phyloP scores from a whole-genome alignment of 2,329 filamentous ascomycete species.

The Phoma herbarum region DNA sequence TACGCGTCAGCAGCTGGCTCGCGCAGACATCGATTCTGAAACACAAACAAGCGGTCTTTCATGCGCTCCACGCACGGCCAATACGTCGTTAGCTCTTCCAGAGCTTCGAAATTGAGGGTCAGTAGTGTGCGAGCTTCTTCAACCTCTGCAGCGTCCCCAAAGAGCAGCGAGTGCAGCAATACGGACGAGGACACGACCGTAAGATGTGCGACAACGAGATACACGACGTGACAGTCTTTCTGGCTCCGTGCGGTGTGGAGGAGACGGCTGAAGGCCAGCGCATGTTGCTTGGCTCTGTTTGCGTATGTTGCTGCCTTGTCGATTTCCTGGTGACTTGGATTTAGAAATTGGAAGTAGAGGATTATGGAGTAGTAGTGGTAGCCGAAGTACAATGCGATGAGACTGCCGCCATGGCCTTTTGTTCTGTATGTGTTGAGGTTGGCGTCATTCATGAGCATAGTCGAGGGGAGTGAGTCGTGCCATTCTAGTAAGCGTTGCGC shows the following conservation, averaged over 20 bases:
- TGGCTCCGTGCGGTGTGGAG: not conserved
- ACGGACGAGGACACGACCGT: not conserved
- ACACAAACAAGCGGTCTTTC: not conserved
- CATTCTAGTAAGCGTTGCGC: not conserved
- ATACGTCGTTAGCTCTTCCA: not conserved
- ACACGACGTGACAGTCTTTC: not conserved
- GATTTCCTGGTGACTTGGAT: not conserved
- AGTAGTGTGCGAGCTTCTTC: not conserved
- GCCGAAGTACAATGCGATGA: not conserved
- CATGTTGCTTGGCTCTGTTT: not conserved
- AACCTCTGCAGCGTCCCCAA: not conserved
- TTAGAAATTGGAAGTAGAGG: not conserved
- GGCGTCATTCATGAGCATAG: not conserved
- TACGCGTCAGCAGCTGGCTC: not conserved
- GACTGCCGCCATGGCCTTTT: not conserved
- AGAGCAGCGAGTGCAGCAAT: not conserved
- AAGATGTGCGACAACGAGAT: not conserved
- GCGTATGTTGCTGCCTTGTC: not conserved
- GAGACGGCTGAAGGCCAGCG: not conserved
- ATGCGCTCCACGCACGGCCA: not conserved
- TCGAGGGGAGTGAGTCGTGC: not conserved
- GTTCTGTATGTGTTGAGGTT: not conserved
- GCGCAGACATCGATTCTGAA: not conserved
- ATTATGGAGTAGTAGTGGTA: not conserved
- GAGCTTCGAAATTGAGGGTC: not conserved